Conservation (phyloP, 345 rosid genomes). For the Dipteronia dyeriana region DNA sequence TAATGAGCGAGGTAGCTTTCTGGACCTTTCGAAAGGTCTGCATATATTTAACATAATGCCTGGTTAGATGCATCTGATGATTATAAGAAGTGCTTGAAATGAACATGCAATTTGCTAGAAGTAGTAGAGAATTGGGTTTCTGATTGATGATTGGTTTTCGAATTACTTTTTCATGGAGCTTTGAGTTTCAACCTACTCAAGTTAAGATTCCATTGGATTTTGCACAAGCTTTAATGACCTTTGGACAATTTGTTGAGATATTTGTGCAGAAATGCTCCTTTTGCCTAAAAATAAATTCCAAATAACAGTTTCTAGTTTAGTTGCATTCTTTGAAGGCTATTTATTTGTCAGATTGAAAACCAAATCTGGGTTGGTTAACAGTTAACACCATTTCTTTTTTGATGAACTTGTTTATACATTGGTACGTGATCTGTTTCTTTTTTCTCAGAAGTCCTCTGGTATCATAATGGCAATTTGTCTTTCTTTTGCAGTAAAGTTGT, state of each 20-base stretch:
- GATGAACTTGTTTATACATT: neutral
- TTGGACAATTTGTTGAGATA: neutral
- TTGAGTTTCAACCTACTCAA: too few species aligned
- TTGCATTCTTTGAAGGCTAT: neutral
- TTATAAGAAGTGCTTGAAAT: neutral
- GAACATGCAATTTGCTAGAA: neutral
- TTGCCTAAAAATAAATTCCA: neutral
- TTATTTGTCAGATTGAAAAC: neutral
- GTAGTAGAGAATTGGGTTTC: neutral
- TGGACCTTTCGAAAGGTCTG: neutral
- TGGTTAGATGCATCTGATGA: neutral
- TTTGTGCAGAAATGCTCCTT: neutral
- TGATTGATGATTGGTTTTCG: neutral
- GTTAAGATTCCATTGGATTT: neutral
- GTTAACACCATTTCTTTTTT: neutral
- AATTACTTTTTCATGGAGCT: neutral
- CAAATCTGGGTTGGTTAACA: neutral
- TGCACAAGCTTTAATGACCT: neutral
- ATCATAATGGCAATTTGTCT: neutral
- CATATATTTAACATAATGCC: neutral
- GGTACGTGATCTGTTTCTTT: neutral
- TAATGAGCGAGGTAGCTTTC: neutral
- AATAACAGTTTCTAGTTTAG: neutral
- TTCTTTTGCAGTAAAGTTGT: conserved; percentile 64
- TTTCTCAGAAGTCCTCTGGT: neutral